Evolutionary conservation across 164 flowering plant genomes (phyloP), one percentile per base, ranked within the genome.

Genomic region (Euptelea pleiosperma): DNA sequence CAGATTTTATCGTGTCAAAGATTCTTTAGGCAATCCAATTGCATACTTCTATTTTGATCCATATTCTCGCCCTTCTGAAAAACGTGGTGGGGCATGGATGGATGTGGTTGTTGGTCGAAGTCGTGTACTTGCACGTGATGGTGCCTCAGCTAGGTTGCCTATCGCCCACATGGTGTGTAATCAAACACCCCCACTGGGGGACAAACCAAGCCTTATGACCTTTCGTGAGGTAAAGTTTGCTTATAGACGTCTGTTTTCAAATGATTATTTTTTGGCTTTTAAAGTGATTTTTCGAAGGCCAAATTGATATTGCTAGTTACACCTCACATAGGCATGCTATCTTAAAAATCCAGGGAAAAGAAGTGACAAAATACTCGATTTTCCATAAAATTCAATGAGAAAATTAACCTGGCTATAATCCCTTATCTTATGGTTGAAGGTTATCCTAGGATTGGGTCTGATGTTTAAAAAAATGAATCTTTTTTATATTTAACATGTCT

Each of bases 21-120:
- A 91, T 72, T 66, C 86, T 49, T 75, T 73, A 2, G 93, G 93
- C n/a, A 73, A 61, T 64, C 88, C 93, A 9, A 70, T 91, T 73
- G 89, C 99, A 39, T 91, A 88, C 77, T 94, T 94, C 72, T 94
- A 91, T 57, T 89, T 91, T 73, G 97, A 94, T 73, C 97, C 99
- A 60, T 94, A 91, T 67, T 82, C 95, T 33, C 97, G 97, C 58
- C 91, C 99, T 29, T 79, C 97, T 64, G 99, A 94, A 66, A 94
- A 94, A 66, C 77, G 85, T 29, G 95, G 87, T 56, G 99, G 99
- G 62, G 99, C 97, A 51, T 94, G 99, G 99, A 89, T 94, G 99
- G 87, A 84, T 72, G 96, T 84, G 75, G 99, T 89, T 76, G 79
- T 91, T 78, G 70, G 75, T 34, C 80, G 97, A 50, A 91, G 97